These are phyloP conservation scores for Aureobasidium mangrovei DNA, from an alignment of 2,329 filamentous ascomycete species.

Conservation along the genomic window DNA sequence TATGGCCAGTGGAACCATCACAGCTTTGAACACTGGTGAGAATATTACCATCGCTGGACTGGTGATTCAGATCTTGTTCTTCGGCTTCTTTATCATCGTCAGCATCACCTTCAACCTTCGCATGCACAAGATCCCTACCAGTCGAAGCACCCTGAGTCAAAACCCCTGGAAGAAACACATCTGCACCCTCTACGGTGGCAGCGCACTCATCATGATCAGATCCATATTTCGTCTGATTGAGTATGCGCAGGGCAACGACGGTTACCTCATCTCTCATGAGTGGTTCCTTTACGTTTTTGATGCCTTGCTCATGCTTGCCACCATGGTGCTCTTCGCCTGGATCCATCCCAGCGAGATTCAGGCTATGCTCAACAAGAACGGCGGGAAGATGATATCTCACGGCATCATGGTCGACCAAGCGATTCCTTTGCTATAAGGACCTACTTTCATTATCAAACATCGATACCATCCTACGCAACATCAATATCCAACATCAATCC, in stretches of 20 bases:
- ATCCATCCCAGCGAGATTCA: slow-evolving; percentile 18
- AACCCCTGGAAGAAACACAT: slow-evolving; percentile 34
- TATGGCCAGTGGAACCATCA: slow-evolving; percentile 24
- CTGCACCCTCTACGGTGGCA: slow-evolving; percentile 35
- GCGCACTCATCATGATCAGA: slow-evolving; percentile 40
- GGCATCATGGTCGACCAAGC: slow-evolving; percentile 1
- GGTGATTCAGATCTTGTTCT: slow-evolving; percentile 42
- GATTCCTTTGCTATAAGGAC: background rate
- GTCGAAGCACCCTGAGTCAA: background rate
- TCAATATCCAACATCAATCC: too few species aligned
- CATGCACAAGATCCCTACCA: slow-evolving; percentile 19
- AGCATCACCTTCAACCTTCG: slow-evolving; percentile 25
- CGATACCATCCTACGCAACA: background rate
- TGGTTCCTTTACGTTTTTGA: slow-evolving; percentile 30
- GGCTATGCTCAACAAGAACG: slow-evolving; percentile 7
- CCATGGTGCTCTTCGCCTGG: slow-evolving; percentile 19
- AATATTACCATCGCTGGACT: slow-evolving; percentile 42
- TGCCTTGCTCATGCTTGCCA: slow-evolving; percentile 21
- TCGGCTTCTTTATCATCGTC: slow-evolving; percentile 39
- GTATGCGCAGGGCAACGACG: slow-evolving; percentile 37
- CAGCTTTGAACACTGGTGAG: slow-evolving; percentile 29
- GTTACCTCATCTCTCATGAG: slow-evolving; percentile 38
- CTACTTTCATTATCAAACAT: background rate
- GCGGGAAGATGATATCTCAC: background rate
- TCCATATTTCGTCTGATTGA: slow-evolving; percentile 42